Conservation (phyloP, 2,329 filamentous ascomycete species). For the Madurella mycetomatis region DNA sequence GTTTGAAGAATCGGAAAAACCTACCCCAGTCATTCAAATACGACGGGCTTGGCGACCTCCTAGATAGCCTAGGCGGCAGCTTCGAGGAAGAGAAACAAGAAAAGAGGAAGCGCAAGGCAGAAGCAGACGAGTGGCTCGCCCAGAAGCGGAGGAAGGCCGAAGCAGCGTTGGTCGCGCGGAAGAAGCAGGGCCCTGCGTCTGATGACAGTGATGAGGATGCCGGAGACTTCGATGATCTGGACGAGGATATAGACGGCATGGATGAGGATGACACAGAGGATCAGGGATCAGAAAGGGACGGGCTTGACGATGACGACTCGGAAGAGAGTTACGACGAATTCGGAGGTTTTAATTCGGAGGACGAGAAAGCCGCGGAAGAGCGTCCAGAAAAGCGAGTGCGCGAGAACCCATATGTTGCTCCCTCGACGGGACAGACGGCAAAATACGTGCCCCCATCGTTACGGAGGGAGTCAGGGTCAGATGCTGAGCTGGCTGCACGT, state of each 20-base stretch:
- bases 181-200: background rate
- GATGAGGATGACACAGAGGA: conserved; percentile 28
- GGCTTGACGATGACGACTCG: conserved; percentile 32
- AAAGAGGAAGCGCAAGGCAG: conserved; percentile 56
- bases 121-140: conserved; percentile 57
- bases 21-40: conserved; percentile 70
- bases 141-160: conserved; percentile 50
- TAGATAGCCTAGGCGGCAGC: conserved; percentile 60
- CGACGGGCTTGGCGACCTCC: conserved; percentile 75
- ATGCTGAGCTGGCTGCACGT: conserved; percentile 62
- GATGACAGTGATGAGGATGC: conserved; percentile 24
- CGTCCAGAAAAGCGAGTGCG: conserved; percentile 45
- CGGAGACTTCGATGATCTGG: conserved; percentile 26
- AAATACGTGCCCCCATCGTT: conserved; percentile 92
- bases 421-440: conserved; percentile 45
- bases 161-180: conserved; percentile 1
- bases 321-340: conserved; percentile 30
- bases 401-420: conserved; percentile 89
- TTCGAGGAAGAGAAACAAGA: conserved; percentile 47
- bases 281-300: conserved; percentile 26
- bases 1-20: conserved; percentile 72
- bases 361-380: conserved; percentile 19
- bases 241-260: conserved; percentile 26
- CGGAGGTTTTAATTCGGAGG: conserved; percentile 13
- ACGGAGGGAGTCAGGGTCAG: conserved; percentile 57